phyloP scores from a whole-genome alignment of 345 rosid species.

The Populus davidiana region DNA sequence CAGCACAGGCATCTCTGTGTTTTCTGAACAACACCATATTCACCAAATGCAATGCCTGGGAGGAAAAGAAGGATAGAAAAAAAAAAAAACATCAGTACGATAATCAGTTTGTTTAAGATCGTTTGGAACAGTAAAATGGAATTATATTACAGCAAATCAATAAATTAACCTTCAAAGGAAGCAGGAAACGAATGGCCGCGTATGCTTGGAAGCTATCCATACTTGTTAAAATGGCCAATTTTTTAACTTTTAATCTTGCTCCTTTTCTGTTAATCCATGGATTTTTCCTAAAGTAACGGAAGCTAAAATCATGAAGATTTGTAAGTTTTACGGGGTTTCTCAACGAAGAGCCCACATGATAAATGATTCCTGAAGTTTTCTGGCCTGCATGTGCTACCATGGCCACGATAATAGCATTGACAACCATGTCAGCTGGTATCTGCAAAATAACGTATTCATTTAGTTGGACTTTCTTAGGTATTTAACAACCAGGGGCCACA shows the following conservation, averaged over 20 bases:
- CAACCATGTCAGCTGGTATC: constrained; percentile 33
- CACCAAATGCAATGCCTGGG: not conserved
- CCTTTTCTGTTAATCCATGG: constrained; percentile 20
- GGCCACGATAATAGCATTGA: constrained; percentile 16
- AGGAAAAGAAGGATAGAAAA: not conserved
- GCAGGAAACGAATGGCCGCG: constrained; percentile 4
- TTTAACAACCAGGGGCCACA: too few species aligned
- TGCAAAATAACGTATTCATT: too few species aligned
- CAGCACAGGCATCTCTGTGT: not conserved
- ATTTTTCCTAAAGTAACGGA: constrained; percentile 11
- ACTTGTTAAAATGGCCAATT: not conserved
- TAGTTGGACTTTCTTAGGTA: too few species aligned
- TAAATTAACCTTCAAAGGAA: constrained; percentile 10
- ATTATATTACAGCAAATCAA: too few species aligned
- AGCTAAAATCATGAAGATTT: not conserved
- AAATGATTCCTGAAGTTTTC: not conserved
- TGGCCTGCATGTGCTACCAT: constrained; percentile 8
- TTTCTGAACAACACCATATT: constrained; percentile 18
- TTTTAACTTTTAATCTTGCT: not conserved
- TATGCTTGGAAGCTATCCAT: constrained; percentile 13
- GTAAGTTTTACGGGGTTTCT: constrained; percentile 2
- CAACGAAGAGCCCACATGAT: constrained; percentile 20
- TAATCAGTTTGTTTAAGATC: not conserved
- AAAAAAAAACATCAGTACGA: not conserved
- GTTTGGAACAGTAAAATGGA: too few species aligned